A percentile compares a stretch with the other conserved stretches of the same genome.
These are phyloP conservation scores for Pseudonectria buxi DNA, from an alignment of 2,329 filamentous ascomycete genomes.

Conservation along the genomic window DNA sequence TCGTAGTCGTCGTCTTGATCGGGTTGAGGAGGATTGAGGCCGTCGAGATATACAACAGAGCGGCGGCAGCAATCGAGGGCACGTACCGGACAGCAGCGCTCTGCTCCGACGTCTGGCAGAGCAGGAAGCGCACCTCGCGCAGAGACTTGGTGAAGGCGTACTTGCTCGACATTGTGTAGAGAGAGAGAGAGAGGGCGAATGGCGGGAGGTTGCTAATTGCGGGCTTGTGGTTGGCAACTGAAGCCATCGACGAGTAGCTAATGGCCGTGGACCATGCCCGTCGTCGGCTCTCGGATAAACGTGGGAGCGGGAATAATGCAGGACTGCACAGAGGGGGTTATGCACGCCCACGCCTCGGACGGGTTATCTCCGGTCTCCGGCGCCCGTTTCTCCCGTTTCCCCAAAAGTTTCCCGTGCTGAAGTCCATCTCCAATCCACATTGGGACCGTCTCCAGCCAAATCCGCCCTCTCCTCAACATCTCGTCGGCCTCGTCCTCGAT, in stretches of 20 bases:
- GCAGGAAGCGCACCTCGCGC: conserved; percentile 94
- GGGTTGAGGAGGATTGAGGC: background rate
- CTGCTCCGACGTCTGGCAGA: conserved; percentile 90
- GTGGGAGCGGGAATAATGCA: no score
- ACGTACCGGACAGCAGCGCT: conserved; percentile 81
- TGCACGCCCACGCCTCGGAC: no score
- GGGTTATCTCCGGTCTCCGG: background rate
- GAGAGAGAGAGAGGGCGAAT: no score
- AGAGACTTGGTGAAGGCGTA: conserved; percentile 84
- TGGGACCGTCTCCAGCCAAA: conserved; percentile 2
- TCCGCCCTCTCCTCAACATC: conserved; percentile 1
- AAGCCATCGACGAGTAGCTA: no score
- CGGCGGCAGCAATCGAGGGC: background rate
- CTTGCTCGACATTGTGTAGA: conserved; percentile 70
- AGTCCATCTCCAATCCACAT: no score
- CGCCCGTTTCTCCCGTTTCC: background rate
- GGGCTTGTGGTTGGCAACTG: conserved; percentile 24
- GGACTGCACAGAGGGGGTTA: no score
- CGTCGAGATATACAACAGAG: no score
- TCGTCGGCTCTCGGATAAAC: background rate
- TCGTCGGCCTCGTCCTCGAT: background rate
- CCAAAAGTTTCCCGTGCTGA: background rate
- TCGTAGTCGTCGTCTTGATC: conserved; percentile 1
- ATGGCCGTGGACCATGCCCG: no score
- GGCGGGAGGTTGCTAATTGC: conserved; percentile 22